Base-by-base conservation (phyloP, 2,329 filamentous ascomycete genomes). In the Chlorencoelia australis region DNA sequence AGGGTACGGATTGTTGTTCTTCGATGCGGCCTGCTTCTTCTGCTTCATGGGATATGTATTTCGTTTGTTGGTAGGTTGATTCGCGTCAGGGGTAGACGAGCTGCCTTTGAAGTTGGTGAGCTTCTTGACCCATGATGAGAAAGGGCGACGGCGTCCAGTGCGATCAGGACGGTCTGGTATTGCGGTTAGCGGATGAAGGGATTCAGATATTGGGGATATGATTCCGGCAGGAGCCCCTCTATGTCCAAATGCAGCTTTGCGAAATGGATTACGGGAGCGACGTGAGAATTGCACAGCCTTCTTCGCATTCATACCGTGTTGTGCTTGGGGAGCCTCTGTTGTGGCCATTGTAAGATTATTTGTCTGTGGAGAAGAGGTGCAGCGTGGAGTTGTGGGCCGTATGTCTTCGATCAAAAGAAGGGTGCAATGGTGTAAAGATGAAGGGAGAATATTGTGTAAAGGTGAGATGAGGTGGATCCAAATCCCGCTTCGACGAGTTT, bases 101-200 rank as follows among this genome's bases (percentile, higher is more conserved):
- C 66, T 69, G 37, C 56, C 59, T 60, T 94, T 95, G 62, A 94
- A 80, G 58, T 81, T 89, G 43, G 87, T 79, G 39, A 96, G 74
- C 55, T 88, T 88, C 69, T 88, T 94, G 68, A 98, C 86, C 82
- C 89, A 93, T 49, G 79, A 84, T 30, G 88, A 75, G 57, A 96
- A 96, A 16, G 88, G 89, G 46, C 84, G 78, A 51, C 87, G 80
- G 47, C 86, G 82, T 21, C 73, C 73, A 54, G 62, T 49, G 47
- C 71, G 64, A 48, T 66, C 65, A 48, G 78, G 69, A 48, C 77
- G 74, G 59, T 87, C 82, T 87, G 61, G 50, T 44, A 61, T 56
- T 19, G 32, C 36, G 52, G 39, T 52, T 28, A 52, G 45, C 40
- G 4, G 14, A 22, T 42, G 25, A 30, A 25, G 15, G 25, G 14